phyloP scores from a whole-genome alignment of 306 rosid genomes.

The Fragaria nilgerrensis region DNA sequence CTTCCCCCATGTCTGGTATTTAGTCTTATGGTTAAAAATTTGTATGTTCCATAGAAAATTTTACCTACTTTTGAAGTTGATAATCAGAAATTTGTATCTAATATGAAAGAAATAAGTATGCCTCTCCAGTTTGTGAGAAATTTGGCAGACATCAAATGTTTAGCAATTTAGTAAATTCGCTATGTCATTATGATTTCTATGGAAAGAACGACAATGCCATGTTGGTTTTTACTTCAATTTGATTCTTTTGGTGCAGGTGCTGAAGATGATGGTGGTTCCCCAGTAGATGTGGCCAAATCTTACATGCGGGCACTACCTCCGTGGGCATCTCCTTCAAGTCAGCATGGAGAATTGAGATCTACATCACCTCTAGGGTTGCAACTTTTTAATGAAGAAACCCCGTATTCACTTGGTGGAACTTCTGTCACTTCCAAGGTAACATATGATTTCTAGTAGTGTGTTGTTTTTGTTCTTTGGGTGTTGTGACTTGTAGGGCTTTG shows the following conservation, averaged over 20 bases:
- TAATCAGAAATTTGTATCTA: background rate
- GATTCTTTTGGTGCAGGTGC: slow-evolving; percentile 40
- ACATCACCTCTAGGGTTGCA: slow-evolving; percentile 50
- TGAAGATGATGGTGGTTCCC: slow-evolving; percentile 74
- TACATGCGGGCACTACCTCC: slow-evolving; percentile 82
- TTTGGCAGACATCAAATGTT: background rate
- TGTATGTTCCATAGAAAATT: background rate
- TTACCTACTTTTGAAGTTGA: background rate
- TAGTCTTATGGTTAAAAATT: background rate
- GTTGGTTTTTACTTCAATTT: slow-evolving; percentile 6
- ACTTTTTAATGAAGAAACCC: slow-evolving; percentile 63
- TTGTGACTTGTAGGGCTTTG: slow-evolving; percentile 2
- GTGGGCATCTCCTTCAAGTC: slow-evolving; percentile 81
- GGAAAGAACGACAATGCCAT: background rate
- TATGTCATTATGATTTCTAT: background rate
- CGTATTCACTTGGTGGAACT: slow-evolving; percentile 54
- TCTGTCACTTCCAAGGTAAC: slow-evolving; percentile 68
- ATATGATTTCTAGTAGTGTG: background rate
- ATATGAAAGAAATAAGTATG: background rate
- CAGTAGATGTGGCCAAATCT: slow-evolving; percentile 80
- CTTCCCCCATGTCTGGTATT: background rate
- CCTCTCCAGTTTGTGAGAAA: background rate
- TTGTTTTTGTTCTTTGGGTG: background rate
- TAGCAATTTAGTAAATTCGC: background rate
- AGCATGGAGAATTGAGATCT: slow-evolving; percentile 47